These are phyloP conservation scores for Pisolithus microcarpus DNA, from an alignment of 768 basidiomycete species.

Conservation along the genomic window DNA sequence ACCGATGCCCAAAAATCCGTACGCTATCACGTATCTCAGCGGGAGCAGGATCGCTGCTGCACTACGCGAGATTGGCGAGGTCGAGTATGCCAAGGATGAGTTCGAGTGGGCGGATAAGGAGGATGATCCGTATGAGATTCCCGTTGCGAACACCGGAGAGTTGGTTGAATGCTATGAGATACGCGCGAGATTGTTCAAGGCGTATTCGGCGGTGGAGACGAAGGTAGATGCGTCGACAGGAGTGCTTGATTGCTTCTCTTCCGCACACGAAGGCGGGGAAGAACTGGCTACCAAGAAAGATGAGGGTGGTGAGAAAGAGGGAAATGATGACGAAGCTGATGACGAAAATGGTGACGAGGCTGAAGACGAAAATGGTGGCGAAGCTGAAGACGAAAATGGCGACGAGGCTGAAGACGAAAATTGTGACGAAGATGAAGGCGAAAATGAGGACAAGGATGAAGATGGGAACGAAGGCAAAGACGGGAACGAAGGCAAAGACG, in stretches of 20 bases:
- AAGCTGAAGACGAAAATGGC: too few relatives aligned
- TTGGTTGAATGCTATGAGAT: conserved; percentile 10
- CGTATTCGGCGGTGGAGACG: not conserved
- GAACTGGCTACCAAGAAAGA: not conserved
- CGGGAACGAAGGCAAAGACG: not conserved
- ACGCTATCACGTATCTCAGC: conserved; percentile 1
- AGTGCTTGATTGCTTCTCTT: not conserved
- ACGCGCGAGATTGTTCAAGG: not conserved
- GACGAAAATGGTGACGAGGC: too few relatives aligned
- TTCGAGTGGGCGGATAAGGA: conserved; percentile 20
- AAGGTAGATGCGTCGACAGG: not conserved
- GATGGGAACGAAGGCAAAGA: too few relatives aligned
- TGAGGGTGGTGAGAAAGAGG: too few relatives aligned
- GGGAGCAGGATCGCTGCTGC: conserved; percentile 15
- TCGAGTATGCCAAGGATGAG: conserved; percentile 8
- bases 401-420: too few relatives aligned
- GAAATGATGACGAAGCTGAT: not conserved
- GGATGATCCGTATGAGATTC: conserved; percentile 12
- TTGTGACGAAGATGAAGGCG: too few relatives aligned
- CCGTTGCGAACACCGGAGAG: conserved; percentile 11
- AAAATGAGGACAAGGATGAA: not conserved
- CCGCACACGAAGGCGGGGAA: too few relatives aligned
- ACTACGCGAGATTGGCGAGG: conserved; percentile 12
- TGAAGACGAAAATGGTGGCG: too few relatives aligned
- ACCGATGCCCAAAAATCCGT: not conserved